Evolutionary conservation across 108 stramenopile species (phyloP).

Genomic region (Conticribra weissflogii): DNA sequence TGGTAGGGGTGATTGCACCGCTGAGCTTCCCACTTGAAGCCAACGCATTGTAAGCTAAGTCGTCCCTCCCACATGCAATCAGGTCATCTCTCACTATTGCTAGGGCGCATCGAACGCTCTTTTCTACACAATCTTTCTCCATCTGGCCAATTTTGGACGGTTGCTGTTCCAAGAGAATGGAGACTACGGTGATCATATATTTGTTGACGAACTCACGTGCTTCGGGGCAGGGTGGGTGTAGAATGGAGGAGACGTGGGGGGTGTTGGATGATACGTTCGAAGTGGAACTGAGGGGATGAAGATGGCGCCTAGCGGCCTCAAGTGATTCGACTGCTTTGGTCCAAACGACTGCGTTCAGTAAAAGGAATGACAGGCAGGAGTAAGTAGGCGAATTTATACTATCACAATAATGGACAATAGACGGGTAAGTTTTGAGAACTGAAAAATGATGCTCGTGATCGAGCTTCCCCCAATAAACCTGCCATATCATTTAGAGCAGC

Average conservation of each 20-base stretch:
- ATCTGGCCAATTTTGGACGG: constrained; percentile 70
- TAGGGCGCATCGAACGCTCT: constrained; percentile 61
- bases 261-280: not conserved
- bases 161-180: constrained; percentile 85
- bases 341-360: constrained; percentile 92
- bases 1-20: not conserved
- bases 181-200: constrained; percentile 77
- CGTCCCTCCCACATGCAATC: constrained; percentile 14
- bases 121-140: constrained; percentile 85
- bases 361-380: no score
- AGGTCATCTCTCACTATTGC: constrained; percentile 71
- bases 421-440: no score
- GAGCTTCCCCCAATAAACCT: no score
- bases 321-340: constrained; percentile 81
- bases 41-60: no score
- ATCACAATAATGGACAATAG: constrained; percentile 3
- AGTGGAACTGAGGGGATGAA: constrained; percentile 12
- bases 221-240: constrained; percentile 19
- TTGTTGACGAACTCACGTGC: constrained; percentile 73
- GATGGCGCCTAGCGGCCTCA: constrained; percentile 44
- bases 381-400: constrained; percentile 2
- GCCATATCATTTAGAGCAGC: no score
- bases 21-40: no score
- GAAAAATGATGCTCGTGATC: no score
- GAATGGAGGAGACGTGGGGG: not conserved